Evolutionary conservation across 345 rosid genomes (phyloP), one percentile per base, ranked within the genome.

Genomic region (Corymbia maculata): DNA sequence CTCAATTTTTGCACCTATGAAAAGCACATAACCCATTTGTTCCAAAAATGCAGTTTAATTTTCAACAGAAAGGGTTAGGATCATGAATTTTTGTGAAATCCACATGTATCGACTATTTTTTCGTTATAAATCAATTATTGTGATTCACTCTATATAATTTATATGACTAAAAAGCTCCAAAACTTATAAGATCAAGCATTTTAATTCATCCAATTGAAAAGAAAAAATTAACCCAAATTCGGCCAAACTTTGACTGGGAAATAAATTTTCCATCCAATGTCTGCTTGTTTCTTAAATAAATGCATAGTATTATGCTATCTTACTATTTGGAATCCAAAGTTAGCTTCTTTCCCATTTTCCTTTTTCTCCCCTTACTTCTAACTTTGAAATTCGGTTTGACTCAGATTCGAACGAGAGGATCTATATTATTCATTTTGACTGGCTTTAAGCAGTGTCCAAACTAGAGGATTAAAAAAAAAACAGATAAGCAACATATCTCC

Each of bases 191-290:
- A 64, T 64, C 70, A 64, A n/a, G 9, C 70, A 28, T 64, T 64
- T n/a, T 17, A 64, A 64, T 28, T 64, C 12, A n/a, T 6, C 8
- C 36, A 64, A 64, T 64, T 64, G 36, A 28, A 28, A 64, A 64
- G n/a, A 6, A 13, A n/a, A 64, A 64, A 13, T 13, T 64, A 6
- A 28, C 16, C 8, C 6, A 61, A 61, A 61, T 61, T 61, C 26
- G 30, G 68, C 68, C 32, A n/a, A 64, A n/a, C 36, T 64, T 64
- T 64, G 75, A n/a, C 42, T n/a, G 36, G 75, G 2, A 13, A 64
- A 28, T 14, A n/a, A 64, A 13, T 6, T 0, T 14, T n/a, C 16
- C 32, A n/a, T 3, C 32, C 0, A n/a, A 2, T n/a, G 32, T 64
- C 2, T 13, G 0, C 75, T 64, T 64, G 17, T n/a, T n/a, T n/a